These are phyloP conservation scores for Termitomyces eurrhizus DNA, from an alignment of 768 basidiomycete genomes.

Conservation along the genomic window DNA sequence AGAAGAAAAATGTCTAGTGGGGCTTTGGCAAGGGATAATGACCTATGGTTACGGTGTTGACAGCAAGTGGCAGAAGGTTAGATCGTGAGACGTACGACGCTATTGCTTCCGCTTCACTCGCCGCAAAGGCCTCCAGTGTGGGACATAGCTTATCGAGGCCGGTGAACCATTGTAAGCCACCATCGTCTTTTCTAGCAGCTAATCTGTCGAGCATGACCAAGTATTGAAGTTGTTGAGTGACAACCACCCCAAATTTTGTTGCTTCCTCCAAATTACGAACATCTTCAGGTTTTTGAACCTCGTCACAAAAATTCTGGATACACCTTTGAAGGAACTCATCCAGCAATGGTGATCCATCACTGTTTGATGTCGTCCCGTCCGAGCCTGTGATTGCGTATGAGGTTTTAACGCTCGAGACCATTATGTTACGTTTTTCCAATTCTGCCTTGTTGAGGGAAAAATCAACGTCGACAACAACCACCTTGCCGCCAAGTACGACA, in stretches of 20 bases:
- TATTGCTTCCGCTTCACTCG: constrained; percentile 47
- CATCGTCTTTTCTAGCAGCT: constrained; percentile 55
- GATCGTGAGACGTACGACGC: constrained; percentile 41
- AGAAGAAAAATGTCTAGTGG: constrained; percentile 73
- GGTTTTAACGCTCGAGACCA: constrained; percentile 61
- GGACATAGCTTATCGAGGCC: constrained; percentile 55
- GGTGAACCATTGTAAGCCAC: constrained; percentile 73
- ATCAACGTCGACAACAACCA: constrained; percentile 77
- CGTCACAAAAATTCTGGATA: constrained; percentile 54
- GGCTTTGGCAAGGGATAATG: constrained; percentile 32
- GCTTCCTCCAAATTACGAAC: constrained; percentile 51
- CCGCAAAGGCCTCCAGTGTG: constrained; percentile 45
- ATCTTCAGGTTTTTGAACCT: constrained; percentile 53
- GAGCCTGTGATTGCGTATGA: constrained; percentile 61
- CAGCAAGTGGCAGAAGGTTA: background rate
- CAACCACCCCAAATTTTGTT: constrained; percentile 39
- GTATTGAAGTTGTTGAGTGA: constrained; percentile 59
- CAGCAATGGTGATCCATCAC: constrained; percentile 50
- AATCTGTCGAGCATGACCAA: constrained; percentile 71
- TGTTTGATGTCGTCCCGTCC: constrained; percentile 32
- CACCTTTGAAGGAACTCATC: constrained; percentile 59
- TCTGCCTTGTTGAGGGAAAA: constrained; percentile 44
- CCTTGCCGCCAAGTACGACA: constrained; percentile 70
- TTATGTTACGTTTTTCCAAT: constrained; percentile 32
- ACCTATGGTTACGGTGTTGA: constrained; percentile 24